Evolutionary conservation across 2,329 filamentous ascomycete genomes (phyloP).

Genomic region (Claviceps digitariae): DNA sequence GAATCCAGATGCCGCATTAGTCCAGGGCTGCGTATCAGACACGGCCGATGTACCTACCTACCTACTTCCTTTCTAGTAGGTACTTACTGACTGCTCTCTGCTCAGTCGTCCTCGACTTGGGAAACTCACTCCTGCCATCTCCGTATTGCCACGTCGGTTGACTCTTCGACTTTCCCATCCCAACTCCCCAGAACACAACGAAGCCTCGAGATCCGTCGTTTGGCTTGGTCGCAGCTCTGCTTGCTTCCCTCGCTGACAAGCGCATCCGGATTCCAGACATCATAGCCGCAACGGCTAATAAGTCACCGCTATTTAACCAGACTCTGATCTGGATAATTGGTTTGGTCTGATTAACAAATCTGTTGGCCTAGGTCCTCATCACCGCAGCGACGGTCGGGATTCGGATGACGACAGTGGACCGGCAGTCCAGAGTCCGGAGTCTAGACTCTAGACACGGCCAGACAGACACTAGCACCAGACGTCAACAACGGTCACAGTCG

Average conservation of each 20-base stretch:
- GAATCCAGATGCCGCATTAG: neutral
- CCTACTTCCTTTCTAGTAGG: too few species aligned
- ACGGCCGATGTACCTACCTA: too few species aligned
- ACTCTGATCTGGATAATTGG: neutral
- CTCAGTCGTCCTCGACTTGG: neutral
- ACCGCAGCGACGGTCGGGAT: conserved; percentile 4
- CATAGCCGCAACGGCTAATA: neutral
- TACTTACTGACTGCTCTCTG: neutral
- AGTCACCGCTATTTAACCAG: neutral
- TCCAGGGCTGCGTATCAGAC: neutral
- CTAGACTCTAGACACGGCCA: neutral
- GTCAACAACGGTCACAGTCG: too few species aligned
- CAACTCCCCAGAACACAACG: neutral
- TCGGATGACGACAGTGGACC: neutral
- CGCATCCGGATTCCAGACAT: too few species aligned
- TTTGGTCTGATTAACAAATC: neutral
- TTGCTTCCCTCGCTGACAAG: neutral
- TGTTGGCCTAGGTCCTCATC: neutral
- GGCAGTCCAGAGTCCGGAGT: neutral
- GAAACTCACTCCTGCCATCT: neutral
- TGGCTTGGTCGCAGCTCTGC: neutral
- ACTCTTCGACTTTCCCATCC: neutral
- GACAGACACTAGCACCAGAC: too few species aligned
- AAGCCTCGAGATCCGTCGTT: neutral
- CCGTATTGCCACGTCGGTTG: neutral